Base-by-base conservation (phyloP, 371 early-diverging fungal genomes). In the Mortierella sp. region DNA sequence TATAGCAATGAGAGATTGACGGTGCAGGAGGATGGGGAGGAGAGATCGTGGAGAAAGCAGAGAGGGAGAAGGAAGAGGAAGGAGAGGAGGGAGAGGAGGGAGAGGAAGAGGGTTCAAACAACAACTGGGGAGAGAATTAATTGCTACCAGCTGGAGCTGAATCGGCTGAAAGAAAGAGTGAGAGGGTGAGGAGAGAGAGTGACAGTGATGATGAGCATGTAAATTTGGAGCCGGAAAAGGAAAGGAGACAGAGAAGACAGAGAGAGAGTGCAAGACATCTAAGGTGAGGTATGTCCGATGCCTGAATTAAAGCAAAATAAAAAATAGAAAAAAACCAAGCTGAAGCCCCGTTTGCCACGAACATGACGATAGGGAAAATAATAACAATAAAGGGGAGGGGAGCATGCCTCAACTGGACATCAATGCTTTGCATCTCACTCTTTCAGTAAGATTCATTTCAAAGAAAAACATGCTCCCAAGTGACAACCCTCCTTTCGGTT, bases 141-240 rank as follows among this genome's bases (percentile, higher is more conserved):
- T 40, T 40, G 43, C 43, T 40, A 40, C 43, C 43, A 40, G 43
- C 43, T 40, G 43, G 64, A 64, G 16, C 31, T 37, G 40, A 64
- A 40, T 37, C 37, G 24, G 31, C 40, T 64, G 37, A 26, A 40
- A 73, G 24, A 46, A 31, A 51, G 75, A 28, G 34, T 14, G 5
- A 0, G 1, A 51, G 21, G 10, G 14, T 28, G 26, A 31, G 50
- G 9, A 46, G 13, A 46, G 48, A 46, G 48, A 14, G 40, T 69
- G 11, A 59, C 19, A 24, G 43, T 11, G 50, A 19, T 59, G 28
- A 31, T 75, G 72, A 74, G 50, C 76, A 76, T 59, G 69, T 19
- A 34, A 59, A 75, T 75, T 67, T 80, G 64, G 64, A 64, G 40
- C 16, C 53, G 53, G 53, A 24, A 64, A 24, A 24, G 37, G 34